A percentile compares a stretch with the other conserved stretches of the same genome.
phyloP scores from a whole-genome alignment of 768 basidiomycete genomes.

The Trametes sanguinea region DNA sequence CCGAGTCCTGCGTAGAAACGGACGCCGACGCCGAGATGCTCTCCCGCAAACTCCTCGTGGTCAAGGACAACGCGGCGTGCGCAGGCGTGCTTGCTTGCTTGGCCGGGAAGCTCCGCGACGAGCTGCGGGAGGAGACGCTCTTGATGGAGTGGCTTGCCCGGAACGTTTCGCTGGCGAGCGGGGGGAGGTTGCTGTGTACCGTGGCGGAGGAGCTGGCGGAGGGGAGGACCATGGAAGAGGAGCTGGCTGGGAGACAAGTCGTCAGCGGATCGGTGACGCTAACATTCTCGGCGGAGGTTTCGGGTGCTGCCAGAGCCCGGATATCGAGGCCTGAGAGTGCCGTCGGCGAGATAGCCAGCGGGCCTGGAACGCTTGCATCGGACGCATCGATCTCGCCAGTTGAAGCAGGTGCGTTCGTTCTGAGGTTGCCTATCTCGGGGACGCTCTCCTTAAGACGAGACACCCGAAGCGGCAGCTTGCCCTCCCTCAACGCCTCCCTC shows the following conservation, averaged over 20 bases:
- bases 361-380: too few relatives aligned
- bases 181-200: slow-evolving; percentile 22
- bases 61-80: not conserved
- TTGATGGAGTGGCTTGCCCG: slow-evolving; percentile 29
- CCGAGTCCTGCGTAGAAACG: slow-evolving; percentile 11
- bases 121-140: slow-evolving; percentile 9
- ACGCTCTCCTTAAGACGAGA: too few relatives aligned
- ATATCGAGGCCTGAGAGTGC: too few relatives aligned
- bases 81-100: not conserved
- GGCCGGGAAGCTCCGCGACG: not conserved
- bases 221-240: slow-evolving; percentile 20
- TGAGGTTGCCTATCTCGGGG: too few relatives aligned
- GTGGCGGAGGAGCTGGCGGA: not conserved
- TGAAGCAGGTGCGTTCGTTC: too few relatives aligned
- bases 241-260: slow-evolving; percentile 8
- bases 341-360: too few relatives aligned
- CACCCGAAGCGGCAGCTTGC: slow-evolving; percentile 7
- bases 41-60: not conserved
- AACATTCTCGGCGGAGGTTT: not conserved
- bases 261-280: not conserved
- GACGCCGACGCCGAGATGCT: slow-evolving; percentile 17
- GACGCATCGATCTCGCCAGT: too few relatives aligned
- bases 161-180: slow-evolving; percentile 29
- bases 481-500: slow-evolving; percentile 7
- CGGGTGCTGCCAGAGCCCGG: too few relatives aligned